Percentiles rank a stretch among this genome's conserved stretches.
Conservation (phyloP, 768 basidiomycete genomes). For the Calocybe gangraenosa region DNA sequence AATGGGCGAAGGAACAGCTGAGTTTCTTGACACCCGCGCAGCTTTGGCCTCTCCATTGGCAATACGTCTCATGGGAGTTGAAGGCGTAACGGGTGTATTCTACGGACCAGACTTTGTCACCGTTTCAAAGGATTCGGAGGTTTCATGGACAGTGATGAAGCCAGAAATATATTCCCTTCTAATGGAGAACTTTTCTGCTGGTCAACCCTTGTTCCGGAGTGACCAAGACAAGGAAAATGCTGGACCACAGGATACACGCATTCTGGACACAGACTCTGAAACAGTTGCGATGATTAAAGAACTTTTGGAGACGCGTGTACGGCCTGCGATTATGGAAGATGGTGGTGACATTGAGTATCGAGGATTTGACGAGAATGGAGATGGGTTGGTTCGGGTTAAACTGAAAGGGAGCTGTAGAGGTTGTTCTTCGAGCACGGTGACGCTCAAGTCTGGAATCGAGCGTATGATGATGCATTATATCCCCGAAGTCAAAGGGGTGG, state of each 20-base stretch:
- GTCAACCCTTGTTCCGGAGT: conserved; percentile 78
- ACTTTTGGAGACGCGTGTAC: conserved; percentile 86
- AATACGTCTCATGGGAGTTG: conserved; percentile 88
- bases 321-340: conserved; percentile 98
- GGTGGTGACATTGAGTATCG: conserved; percentile 97
- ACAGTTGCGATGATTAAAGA: conserved; percentile 99
- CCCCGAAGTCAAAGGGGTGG: conserved; percentile 89
- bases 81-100: conserved; percentile 86
- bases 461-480: conserved; percentile 99
- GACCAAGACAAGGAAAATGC: conserved; percentile 76
- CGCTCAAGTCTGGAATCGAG: conserved; percentile 95
- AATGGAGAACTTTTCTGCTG: conserved; percentile 98
- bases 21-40: conserved; percentile 87
- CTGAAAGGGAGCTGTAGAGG: conserved; percentile 97
- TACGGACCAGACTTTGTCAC: conserved; percentile 99
- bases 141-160: conserved; percentile 86
- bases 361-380: conserved; percentile 80
- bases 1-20: conserved; percentile 85
- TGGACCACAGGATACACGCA: conserved; percentile 90
- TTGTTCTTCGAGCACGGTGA: conserved; percentile 91
- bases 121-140: conserved; percentile 85
- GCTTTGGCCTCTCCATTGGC: conserved; percentile 94
- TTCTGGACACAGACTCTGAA: conserved; percentile 92
- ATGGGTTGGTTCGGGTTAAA: conserved; percentile 78
- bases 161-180: conserved; percentile 94